phyloP scores from a whole-genome alignment of 2,329 filamentous ascomycete species.

The Knoxdaviesia proteae region DNA sequence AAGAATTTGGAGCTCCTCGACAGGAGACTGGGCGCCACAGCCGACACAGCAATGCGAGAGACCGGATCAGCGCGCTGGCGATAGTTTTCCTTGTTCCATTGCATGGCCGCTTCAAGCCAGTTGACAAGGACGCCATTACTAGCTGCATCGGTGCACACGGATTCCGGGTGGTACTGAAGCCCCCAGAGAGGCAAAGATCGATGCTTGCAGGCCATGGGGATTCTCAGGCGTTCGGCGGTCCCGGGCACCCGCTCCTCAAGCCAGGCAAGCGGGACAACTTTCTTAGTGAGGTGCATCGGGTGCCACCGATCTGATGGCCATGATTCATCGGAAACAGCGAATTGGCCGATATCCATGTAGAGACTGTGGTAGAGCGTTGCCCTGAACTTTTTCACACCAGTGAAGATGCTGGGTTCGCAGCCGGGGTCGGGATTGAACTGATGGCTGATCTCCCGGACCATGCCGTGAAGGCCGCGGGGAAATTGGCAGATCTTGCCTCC shows the following conservation, averaged over 20 bases:
- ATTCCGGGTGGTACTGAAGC: slow-evolving; percentile 81
- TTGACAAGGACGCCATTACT: slow-evolving; percentile 45
- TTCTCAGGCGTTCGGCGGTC: slow-evolving; percentile 18
- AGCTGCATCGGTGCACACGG: slow-evolving; percentile 54
- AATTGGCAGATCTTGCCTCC: slow-evolving; percentile 47
- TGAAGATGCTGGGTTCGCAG: slow-evolving; percentile 38
- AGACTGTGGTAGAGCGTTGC: slow-evolving; percentile 62
- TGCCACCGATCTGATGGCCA: slow-evolving; percentile 21
- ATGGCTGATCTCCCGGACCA: slow-evolving; percentile 50
- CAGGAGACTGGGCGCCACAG: too few relatives aligned
- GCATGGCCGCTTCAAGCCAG: slow-evolving; percentile 49
- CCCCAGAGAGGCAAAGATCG: slow-evolving; percentile 56
- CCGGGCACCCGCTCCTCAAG: slow-evolving; percentile 19
- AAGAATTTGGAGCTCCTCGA: too few relatives aligned
- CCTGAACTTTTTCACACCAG: slow-evolving; percentile 32
- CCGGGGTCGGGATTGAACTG: slow-evolving; percentile 6
- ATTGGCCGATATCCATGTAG: slow-evolving; percentile 32
- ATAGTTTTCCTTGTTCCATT: slow-evolving; percentile 30
- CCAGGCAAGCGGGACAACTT: slow-evolving; percentile 42
- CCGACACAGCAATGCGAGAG: too few relatives aligned
- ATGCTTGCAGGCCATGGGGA: slow-evolving; percentile 65
- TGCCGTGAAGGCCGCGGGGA: slow-evolving; percentile 59
- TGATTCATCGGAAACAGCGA: slow-evolving; percentile 12
- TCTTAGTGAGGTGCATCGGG: slow-evolving; percentile 13
- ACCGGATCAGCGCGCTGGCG: not conserved